Evolutionary conservation across 352 stramenopile species (phyloP).

Genomic region (Pythium graminicola): DNA sequence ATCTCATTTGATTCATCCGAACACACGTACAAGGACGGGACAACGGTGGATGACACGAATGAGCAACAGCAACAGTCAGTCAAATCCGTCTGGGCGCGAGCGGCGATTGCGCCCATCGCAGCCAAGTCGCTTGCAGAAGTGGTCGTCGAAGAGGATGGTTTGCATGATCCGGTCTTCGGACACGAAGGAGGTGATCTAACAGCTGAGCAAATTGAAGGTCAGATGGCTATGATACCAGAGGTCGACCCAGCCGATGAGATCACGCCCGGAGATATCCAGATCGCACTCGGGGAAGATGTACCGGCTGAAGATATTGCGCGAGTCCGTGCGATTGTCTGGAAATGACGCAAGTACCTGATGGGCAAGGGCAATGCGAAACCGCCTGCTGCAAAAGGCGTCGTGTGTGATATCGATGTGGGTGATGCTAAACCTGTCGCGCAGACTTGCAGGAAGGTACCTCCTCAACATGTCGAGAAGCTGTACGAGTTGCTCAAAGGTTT

Average conservation of each 20-base stretch:
- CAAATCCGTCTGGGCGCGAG: not conserved
- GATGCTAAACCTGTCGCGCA: conserved; percentile 21
- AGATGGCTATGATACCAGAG: conserved; percentile 24
- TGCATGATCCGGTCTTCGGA: conserved; percentile 4
- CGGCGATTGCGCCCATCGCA: not conserved
- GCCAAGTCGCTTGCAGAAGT: not conserved
- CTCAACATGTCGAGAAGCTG: conserved; percentile 20
- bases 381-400: conserved; percentile 8
- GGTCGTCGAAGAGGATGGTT: not conserved
- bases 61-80: not conserved
- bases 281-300: not conserved
- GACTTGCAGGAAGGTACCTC: conserved; percentile 3
- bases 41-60: not conserved
- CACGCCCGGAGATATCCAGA: conserved; percentile 18
- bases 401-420: conserved; percentile 33
- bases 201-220: conserved; percentile 10
- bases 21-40: not conserved
- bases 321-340: conserved; percentile 21
- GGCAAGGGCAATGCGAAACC: conserved; percentile 22
- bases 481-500: conserved; percentile 27
- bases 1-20: conserved; percentile 1
- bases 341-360: conserved; percentile 17
- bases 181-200: conserved; percentile 12
- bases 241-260: conserved; percentile 4
- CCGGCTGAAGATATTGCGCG: conserved; percentile 14